Percentiles rank a stretch among this genome's conserved stretches.
Conservation (phyloP, 2,329 filamentous ascomycete species). For the Pyricularia sp. region DNA sequence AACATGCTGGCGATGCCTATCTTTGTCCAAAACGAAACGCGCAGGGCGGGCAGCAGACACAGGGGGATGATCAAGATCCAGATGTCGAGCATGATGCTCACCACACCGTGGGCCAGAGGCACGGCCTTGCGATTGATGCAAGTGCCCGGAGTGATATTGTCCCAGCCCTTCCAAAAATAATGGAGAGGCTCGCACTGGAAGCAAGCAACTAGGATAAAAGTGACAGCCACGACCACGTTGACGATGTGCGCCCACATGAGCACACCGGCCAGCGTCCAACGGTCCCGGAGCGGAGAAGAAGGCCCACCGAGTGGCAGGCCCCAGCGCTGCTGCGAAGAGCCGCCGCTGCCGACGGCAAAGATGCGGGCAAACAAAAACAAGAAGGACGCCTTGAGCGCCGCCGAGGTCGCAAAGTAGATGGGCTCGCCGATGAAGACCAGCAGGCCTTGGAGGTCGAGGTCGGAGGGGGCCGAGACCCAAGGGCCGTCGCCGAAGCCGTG, state of each 20-base stretch:
- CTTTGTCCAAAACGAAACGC: neutral
- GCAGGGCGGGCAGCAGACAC: neutral
- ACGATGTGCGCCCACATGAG: neutral
- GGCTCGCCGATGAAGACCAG: conserved; percentile 1
- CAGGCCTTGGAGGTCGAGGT: neutral
- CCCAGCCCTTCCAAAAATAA: conserved; percentile 3
- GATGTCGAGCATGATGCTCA: conserved; percentile 2
- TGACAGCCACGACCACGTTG: neutral
- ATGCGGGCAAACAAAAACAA: neutral
- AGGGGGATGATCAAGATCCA: conserved; percentile 3
- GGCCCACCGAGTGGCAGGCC: neutral
- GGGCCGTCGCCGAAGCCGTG: conserved; percentile 3
- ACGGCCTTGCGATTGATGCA: conserved; percentile 1
- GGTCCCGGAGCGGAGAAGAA: neutral
- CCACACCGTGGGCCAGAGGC: neutral
- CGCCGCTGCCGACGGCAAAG: neutral
- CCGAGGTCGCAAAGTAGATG: neutral
- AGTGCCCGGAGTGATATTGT: neutral
- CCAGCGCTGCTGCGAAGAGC: neutral
- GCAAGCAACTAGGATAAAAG: neutral
- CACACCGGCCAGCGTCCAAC: neutral
- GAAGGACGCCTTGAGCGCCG: neutral
- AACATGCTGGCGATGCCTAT: conserved; percentile 3
- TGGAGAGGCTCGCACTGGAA: neutral
- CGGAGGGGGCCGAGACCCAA: neutral